A percentile compares a stretch with the other conserved stretches of the same genome.
phyloP scores from a whole-genome alignment of 2,329 filamentous ascomycete species.

The Bipolaris gigantea region DNA sequence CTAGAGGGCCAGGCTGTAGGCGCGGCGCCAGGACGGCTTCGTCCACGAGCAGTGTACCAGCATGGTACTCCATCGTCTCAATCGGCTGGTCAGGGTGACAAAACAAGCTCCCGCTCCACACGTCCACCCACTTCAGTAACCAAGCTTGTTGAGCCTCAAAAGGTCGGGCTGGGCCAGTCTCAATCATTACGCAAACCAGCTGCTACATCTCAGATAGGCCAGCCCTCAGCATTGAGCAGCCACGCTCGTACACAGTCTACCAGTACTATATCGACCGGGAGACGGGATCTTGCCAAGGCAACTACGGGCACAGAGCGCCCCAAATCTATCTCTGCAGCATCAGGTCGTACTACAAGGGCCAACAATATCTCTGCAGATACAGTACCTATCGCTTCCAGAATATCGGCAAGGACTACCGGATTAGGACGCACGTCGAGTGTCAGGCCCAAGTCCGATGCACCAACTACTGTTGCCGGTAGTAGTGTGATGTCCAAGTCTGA shows the following conservation, averaged over 20 bases:
- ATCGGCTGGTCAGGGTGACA: conserved; percentile 9
- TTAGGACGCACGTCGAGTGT: conserved; percentile 33
- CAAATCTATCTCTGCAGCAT: conserved; percentile 27
- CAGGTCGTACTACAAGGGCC: conserved; percentile 12
- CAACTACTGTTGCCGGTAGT: conserved; percentile 11
- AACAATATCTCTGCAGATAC: conserved; percentile 14
- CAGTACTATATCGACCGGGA: conserved; percentile 16
- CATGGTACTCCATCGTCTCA: conserved; percentile 15
- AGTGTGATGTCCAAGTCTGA: conserved; percentile 14
- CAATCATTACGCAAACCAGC: conserved; percentile 38
- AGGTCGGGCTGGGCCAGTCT: conserved; percentile 27
- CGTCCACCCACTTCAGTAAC: conserved; percentile 22
- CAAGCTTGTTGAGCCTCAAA: conserved; percentile 23
- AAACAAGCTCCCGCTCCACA: conserved; percentile 15
- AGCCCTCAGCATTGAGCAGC: conserved; percentile 7
- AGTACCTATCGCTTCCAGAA: conserved; percentile 12
- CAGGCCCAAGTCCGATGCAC: conserved; percentile 20
- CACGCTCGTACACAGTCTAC: conserved; percentile 37
- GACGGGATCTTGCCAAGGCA: conserved; percentile 19
- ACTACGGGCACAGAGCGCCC: conserved; percentile 25
- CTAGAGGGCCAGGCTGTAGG: conserved; percentile 3
- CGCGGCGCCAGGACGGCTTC: conserved; percentile 19
- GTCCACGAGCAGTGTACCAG: conserved; percentile 40
- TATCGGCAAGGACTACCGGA: conserved; percentile 29
- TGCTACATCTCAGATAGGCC: conserved; percentile 20